phyloP scores from a whole-genome alignment of 805 yeast species.

The Kodamaea hsintzibuensis region DNA sequence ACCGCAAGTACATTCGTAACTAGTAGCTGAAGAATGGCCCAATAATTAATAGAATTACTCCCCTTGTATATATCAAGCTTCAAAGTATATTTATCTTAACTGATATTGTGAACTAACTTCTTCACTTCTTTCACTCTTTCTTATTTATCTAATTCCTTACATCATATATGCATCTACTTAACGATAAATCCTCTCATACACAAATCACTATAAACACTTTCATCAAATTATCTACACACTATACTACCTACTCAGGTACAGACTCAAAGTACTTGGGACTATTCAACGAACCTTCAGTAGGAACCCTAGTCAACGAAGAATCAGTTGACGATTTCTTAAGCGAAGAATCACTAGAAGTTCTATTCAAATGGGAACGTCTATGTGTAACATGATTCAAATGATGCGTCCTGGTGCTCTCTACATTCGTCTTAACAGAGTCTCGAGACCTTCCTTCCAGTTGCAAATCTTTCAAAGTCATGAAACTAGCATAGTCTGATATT shows the following conservation, averaged over 20 bases:
- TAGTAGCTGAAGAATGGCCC: no score
- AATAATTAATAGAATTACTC: no score
- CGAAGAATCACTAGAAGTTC: not conserved
- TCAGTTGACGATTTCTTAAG: no score
- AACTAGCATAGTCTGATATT: constrained; percentile 38
- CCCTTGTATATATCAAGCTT: no score
- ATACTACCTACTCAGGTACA: not conserved
- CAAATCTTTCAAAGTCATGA: constrained; percentile 40
- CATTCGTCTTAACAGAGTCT: constrained; percentile 13
- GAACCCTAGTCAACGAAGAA: not conserved
- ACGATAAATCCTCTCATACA: no score
- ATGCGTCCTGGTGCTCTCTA: not conserved
- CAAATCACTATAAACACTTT: no score
- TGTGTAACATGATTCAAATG: constrained; percentile 6
- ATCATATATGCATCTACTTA: no score
- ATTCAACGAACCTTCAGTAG: not conserved
- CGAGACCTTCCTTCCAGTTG: constrained; percentile 31
- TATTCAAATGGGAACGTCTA: not conserved
- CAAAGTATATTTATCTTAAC: no score
- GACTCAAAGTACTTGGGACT: not conserved
- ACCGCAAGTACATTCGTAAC: no score
- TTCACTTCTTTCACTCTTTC: no score
- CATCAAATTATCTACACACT: not conserved
- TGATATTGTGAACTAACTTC: no score
- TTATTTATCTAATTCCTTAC: no score